Conservation (phyloP, 1,284 basidiomycete genomes). For the Phaffia rhodozyma region DNA sequence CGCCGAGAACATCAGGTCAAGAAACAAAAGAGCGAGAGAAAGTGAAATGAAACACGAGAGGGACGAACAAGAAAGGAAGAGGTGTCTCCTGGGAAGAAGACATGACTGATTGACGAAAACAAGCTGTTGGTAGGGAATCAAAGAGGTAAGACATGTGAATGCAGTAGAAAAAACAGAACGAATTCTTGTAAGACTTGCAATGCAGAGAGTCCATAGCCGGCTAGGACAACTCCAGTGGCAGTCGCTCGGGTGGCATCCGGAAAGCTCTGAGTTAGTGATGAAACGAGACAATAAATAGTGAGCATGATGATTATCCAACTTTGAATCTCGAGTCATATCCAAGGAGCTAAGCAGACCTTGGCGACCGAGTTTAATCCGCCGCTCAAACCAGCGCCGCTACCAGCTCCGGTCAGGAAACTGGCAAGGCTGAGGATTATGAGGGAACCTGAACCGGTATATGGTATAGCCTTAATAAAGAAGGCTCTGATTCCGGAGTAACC, state of each 20-base stretch:
- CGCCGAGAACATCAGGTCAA: no score
- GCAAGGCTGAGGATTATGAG: slow-evolving; percentile 2
- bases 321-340: not conserved
- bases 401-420: slow-evolving; percentile 31
- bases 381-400: slow-evolving; percentile 32
- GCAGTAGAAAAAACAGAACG: not conserved
- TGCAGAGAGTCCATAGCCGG: slow-evolving; percentile 72
- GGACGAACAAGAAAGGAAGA: slow-evolving; percentile 45
- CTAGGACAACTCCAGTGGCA: slow-evolving; percentile 58
- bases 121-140: slow-evolving; percentile 27
- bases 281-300: not conserved
- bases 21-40: not conserved
- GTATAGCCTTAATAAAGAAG: slow-evolving; percentile 43
- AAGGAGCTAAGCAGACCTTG: slow-evolving; percentile 18
- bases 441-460: slow-evolving; percentile 18
- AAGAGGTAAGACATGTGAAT: not conserved
- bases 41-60: not conserved
- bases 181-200: slow-evolving; percentile 33
- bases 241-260: slow-evolving; percentile 42
- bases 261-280: not conserved
- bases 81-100: slow-evolving; percentile 56
- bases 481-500: slow-evolving; percentile 56
- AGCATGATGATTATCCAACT: not conserved
- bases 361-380: slow-evolving; percentile 35
- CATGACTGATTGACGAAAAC: slow-evolving; percentile 56